Percentiles rank a stretch among this genome's conserved stretches.
Conservation (phyloP, 2,329 filamentous ascomycete genomes). For the Ascochyta lentis region DNA sequence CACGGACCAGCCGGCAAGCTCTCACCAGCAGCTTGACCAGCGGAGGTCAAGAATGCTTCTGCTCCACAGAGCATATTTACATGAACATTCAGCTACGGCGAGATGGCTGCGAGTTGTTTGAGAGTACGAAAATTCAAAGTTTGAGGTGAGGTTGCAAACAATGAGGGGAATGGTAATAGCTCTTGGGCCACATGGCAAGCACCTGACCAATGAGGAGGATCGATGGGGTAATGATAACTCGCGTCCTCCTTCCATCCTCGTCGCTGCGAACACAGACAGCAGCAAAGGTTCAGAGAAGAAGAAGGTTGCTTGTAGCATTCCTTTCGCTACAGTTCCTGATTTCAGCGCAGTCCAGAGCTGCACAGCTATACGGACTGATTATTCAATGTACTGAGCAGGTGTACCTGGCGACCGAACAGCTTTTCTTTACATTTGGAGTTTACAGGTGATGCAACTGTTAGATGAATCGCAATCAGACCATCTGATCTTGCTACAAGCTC, state of each 20-base stretch:
- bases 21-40: not conserved
- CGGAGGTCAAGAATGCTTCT: not conserved
- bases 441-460: too few relatives aligned
- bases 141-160: constrained; percentile 8
- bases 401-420: too few relatives aligned
- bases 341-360: not conserved
- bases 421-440: too few relatives aligned
- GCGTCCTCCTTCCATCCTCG: constrained; percentile 4
- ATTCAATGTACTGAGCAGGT: too few relatives aligned
- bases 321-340: not conserved
- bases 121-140: not conserved
- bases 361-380: not conserved
- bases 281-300: not conserved
- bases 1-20: constrained; percentile 4
- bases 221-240: constrained; percentile 21
- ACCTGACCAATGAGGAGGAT: constrained; percentile 12
- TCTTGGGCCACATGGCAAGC: constrained; percentile 17
- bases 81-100: not conserved
- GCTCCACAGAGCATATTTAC: too few relatives aligned
- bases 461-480: too few relatives aligned
- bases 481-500: too few relatives aligned
- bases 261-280: constrained; percentile 2
- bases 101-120: not conserved
- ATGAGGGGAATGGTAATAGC: constrained; percentile 15
- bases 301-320: not conserved